Base-by-base conservation (phyloP, 2,329 filamentous ascomycete species). In the Sclerotinia minor region DNA sequence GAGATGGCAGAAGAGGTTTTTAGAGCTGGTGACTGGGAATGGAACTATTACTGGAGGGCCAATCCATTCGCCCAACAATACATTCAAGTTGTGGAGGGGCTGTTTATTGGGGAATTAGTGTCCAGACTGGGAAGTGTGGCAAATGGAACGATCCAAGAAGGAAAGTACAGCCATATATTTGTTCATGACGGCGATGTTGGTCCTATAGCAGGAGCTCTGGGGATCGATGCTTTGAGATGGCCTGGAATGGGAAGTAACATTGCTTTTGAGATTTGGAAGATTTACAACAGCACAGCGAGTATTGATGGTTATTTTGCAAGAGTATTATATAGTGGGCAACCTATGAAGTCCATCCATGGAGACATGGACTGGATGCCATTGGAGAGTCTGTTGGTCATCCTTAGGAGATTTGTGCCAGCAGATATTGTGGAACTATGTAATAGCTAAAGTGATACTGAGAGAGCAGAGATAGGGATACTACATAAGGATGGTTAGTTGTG, bases 11-110 rank as follows among this genome's bases (percentile, higher is more conserved):
- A 79, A 1, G 75, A 79, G 63, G 78, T 78, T 11, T 80, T 80
- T 70, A 77, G 79, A 41, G 78, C 78, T 1, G 79, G 79, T 7
- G 79, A 80, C 59, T 80, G 79, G 79, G 77, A 79, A 64, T 80
- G 78, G 76, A 79, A 80, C 58, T 80, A 79, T 70, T 79, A 77
- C 71, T 80, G 77, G 77, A 76, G 78, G 9, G 69, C 70, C 4
- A 79, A 77, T 52, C 71, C 74, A 0, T 73, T 79, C 52, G 78
- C 73, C 4, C 73, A 71, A n/a, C 73, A 73, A 57, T 80, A 80
- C 53, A 80, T 80, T 47, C 77, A 77, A 65, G 68, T 77, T 2
- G 75, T 78, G 1, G 76, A 79, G 65, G 78, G 78, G 11, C 67
- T 79, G 15, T 80, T 80, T 38, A 78, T 80, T 49, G 75, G 76